A percentile compares a stretch with the other conserved stretches of the same genome.
Conservation (phyloP, 148 eudicot species). For the Cornus florida region DNA sequence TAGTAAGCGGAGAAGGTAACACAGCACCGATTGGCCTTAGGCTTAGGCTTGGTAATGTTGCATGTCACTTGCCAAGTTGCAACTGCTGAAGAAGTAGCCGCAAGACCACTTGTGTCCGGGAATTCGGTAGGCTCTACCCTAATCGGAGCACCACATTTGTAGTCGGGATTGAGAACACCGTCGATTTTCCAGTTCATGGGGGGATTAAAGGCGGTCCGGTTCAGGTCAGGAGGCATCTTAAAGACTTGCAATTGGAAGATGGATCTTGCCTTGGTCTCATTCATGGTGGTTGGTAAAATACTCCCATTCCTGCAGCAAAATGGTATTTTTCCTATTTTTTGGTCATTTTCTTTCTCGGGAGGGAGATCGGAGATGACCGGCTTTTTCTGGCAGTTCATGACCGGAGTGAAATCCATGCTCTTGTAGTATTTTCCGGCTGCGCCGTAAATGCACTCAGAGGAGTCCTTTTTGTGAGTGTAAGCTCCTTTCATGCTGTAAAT, state of each 20-base stretch:
- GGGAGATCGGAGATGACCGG: slow-evolving; percentile 83
- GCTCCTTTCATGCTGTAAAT: slow-evolving; percentile 75
- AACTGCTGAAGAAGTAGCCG: slow-evolving; percentile 44
- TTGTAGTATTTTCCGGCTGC: slow-evolving; percentile 65
- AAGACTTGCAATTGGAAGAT: slow-evolving; percentile 57
- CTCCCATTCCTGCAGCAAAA: slow-evolving; percentile 79
- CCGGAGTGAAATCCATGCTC: slow-evolving; percentile 66
- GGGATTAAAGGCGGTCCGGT: slow-evolving; percentile 68
- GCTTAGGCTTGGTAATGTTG: slow-evolving; percentile 76
- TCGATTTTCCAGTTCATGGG: slow-evolving; percentile 81
- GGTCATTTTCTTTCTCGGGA: slow-evolving; percentile 50
- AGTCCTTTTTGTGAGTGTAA: slow-evolving; percentile 53
- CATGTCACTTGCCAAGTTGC: slow-evolving; percentile 87
- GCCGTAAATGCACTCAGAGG: slow-evolving; percentile 74
- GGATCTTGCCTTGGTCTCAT: slow-evolving; percentile 54
- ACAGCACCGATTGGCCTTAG: slow-evolving; percentile 51
- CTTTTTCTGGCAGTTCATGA: slow-evolving; percentile 55
- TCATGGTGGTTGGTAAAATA: slow-evolving; percentile 67
- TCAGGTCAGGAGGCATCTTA: slow-evolving; percentile 82
- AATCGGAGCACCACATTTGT: slow-evolving; percentile 74
- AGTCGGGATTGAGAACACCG: slow-evolving; percentile 65
- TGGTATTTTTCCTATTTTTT: slow-evolving; percentile 77
- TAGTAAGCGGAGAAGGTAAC: slow-evolving; percentile 75
- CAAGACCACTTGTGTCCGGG: slow-evolving; percentile 71
- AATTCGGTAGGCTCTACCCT: slow-evolving; percentile 58